Percentiles rank a stretch among this genome's conserved stretches.
Evolutionary conservation across 805 yeast species (phyloP).

Genomic region (Wickerhamomyces hampshirensis): DNA sequence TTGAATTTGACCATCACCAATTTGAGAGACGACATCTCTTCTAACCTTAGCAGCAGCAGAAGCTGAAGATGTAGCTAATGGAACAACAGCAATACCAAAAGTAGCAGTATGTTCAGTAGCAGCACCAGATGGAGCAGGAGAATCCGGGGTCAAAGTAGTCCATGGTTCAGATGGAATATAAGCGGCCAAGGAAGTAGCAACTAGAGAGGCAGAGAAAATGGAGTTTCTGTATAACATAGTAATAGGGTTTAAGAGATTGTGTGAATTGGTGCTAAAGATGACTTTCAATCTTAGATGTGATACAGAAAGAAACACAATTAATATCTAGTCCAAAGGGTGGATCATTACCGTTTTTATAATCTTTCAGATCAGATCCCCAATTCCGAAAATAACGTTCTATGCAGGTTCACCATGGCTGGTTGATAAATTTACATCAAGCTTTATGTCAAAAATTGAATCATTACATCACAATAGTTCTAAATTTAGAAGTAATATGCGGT

Average conservation of each 20-base stretch:
- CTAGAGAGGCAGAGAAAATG: constrained; percentile 36
- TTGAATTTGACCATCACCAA: constrained; percentile 28
- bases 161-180: constrained; percentile 54
- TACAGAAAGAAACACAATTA: not conserved
- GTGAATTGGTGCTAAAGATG: not conserved
- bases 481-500: not conserved
- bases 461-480: constrained; percentile 2
- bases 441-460: not conserved
- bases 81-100: constrained; percentile 40
- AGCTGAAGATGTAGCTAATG: constrained; percentile 17
- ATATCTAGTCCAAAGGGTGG: not conserved
- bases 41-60: constrained; percentile 4
- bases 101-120: constrained; percentile 32
- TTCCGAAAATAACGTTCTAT: constrained; percentile 1
- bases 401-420: not conserved
- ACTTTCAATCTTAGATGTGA: not conserved
- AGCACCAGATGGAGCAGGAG: constrained; percentile 33
- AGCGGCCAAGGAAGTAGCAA: constrained; percentile 52
- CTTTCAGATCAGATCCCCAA: constrained; percentile 12
- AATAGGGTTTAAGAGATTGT: constrained; percentile 2
- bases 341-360: not conserved
- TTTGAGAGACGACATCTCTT: constrained; percentile 22
- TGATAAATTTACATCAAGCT: not conserved
- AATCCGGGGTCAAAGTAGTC: constrained; percentile 38
- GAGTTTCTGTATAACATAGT: constrained; percentile 39